Evolutionary conservation across 2,329 filamentous ascomycete genomes (phyloP).

Genomic region (Microcyclospora tardicrescens): DNA sequence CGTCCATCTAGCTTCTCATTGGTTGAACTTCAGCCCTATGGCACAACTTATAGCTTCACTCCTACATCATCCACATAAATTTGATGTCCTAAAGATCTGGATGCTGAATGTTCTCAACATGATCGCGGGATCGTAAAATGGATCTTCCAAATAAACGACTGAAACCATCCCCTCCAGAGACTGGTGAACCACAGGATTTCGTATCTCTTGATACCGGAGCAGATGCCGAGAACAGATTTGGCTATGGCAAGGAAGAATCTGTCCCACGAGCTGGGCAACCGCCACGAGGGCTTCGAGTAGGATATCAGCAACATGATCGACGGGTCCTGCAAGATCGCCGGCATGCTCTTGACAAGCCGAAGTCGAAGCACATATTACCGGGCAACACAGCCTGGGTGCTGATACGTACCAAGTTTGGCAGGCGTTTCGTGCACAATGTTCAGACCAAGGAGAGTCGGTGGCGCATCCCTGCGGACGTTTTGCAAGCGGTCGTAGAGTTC

Average conservation of each 20-base stretch:
- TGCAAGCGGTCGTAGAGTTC: constrained; percentile 59
- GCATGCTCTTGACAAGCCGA: constrained; percentile 57
- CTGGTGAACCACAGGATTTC: constrained; percentile 11
- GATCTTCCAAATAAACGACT: constrained; percentile 16
- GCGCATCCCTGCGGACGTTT: constrained; percentile 81
- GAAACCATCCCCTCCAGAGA: constrained; percentile 8
- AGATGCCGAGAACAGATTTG: constrained; percentile 4
- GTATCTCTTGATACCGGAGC: constrained; percentile 12
- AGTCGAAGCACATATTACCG: constrained; percentile 65
- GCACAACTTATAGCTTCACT: no score
- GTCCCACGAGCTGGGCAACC: constrained; percentile 4
- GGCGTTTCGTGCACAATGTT: constrained; percentile 82
- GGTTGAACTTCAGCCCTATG: no score
- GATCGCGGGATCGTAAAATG: constrained; percentile 4
- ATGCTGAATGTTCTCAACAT: no score
- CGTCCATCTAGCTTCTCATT: no score
- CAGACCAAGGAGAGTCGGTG: constrained; percentile 82
- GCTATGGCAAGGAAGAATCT: constrained; percentile 2
- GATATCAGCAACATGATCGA: constrained; percentile 7
- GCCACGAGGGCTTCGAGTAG: constrained; percentile 4
- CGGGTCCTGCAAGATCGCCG: constrained; percentile 9
- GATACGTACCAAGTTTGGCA: constrained; percentile 80
- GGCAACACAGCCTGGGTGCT: constrained; percentile 77
- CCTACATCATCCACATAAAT: no score
- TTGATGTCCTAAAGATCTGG: no score